Base-by-base conservation (phyloP, 2,329 filamentous ascomycete species). In the Fusarium sp. region DNA sequence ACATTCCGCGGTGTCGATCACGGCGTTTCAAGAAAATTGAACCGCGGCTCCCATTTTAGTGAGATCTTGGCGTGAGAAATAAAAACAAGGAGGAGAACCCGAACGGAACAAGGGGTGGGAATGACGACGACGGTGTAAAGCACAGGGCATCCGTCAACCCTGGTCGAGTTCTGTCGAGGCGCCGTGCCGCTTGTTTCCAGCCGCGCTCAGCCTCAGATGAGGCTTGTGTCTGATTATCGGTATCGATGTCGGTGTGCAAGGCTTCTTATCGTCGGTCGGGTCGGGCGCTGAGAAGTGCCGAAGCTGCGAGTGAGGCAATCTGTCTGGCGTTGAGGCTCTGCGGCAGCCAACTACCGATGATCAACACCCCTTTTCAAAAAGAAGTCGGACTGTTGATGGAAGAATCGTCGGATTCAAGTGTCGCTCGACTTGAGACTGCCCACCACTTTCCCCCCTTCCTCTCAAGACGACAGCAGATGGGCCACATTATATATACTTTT, bases 401-500 rank as follows among this genome's bases (percentile, higher is more conserved):
- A 22, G 62, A 38, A 22, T 63, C 33, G 50, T 22, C 29, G 38
- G n/a, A 25, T 11, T 25, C 66, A 59, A 63, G 65, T 66, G 52
- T 66, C 47, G 65, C 61, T 69, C 61, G 13, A 66, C 29, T 38
- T 50, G 52, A 31, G 27, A 33, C 50, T 54, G 38, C 40, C 40
- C 33, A 47, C 9, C n/a, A 40, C 52, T 27, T 52, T 5, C 45
- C 36, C 36, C 5, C 50, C 22, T 62, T 16, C 18, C 25, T 11
- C 8, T 3, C 16, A 5, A n/a, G 29, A 40, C 22, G 22, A 42
- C 60, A 73, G 72, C 71, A 66, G 52, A 47, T 25, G 47, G 29
- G 54, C 38, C 72, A 73, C 25, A 63, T 74, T 74, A 74, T 74
- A 74, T 74, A 74, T 74, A 74, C 60, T 73, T 66, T 69, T 62